Evolutionary conservation across 129 eudicot species (phyloP).

Genomic region (Solidago caesia): DNA sequence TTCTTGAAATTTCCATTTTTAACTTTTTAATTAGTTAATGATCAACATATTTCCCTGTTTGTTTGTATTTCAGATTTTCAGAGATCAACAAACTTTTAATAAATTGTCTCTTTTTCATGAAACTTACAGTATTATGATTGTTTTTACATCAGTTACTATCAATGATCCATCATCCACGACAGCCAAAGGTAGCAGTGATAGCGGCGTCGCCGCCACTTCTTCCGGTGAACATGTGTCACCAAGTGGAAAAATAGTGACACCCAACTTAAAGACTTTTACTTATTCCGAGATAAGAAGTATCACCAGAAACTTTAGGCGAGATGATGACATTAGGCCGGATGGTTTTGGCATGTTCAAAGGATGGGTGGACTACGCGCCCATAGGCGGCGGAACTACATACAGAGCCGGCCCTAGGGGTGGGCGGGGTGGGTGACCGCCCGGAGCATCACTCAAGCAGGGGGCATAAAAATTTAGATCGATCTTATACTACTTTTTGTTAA

Average conservation of each 20-base stretch:
- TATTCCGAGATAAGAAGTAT: constrained; percentile 53
- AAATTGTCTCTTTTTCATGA: too few species aligned
- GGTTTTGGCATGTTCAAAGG: constrained; percentile 86
- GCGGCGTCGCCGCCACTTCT: not conserved
- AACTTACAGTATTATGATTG: not conserved
- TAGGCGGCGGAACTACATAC: too few species aligned
- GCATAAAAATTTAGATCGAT: too few species aligned
- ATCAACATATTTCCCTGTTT: not conserved
- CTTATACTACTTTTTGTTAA: too few species aligned
- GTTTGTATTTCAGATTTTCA: not conserved
- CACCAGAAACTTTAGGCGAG: constrained; percentile 79
- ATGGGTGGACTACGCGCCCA: too few species aligned
- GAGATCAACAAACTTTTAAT: not conserved
- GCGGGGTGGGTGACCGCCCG: too few species aligned
- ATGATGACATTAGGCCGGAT: constrained; percentile 48
- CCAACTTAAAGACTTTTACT: constrained; percentile 48
- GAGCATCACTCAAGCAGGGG: too few species aligned
- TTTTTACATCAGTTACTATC: not conserved
- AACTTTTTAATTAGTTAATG: too few species aligned
- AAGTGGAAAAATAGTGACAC: constrained; percentile 48
- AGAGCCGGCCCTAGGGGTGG: too few species aligned
- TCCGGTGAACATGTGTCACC: constrained; percentile 12
- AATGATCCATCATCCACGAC: not conserved
- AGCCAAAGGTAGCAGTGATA: not conserved
- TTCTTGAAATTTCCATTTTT: too few species aligned